Percentiles rank a stretch among this genome's conserved stretches.
phyloP scores from a whole-genome alignment of 768 basidiomycete species.

The Termitomyces bulborhizus region DNA sequence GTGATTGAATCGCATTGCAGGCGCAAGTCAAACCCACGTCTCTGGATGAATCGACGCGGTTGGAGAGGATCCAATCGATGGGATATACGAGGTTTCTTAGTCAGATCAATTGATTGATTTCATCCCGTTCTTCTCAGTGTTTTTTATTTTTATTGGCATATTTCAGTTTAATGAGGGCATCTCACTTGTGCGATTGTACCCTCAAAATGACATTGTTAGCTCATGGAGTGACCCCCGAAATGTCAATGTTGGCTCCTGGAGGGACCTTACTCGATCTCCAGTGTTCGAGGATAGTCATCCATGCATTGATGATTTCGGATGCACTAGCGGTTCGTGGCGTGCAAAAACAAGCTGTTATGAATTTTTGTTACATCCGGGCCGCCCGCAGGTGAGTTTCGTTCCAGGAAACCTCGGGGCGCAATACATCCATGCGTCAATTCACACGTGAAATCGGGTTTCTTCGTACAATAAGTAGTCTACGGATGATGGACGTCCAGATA shows the following conservation, averaged over 20 bases:
- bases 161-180: neutral
- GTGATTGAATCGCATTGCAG: constrained; percentile 22
- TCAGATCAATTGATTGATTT: constrained; percentile 31
- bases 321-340: no score
- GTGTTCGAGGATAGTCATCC: neutral
- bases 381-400: no score
- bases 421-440: no score
- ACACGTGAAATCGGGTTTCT: no score
- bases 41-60: constrained; percentile 51
- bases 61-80: constrained; percentile 59
- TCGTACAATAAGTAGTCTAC: no score
- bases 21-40: constrained; percentile 38
- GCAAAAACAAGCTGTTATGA: no score
- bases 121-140: neutral
- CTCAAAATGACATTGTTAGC: neutral
- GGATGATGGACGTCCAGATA: no score
- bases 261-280: neutral
- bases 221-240: neutral
- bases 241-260: neutral
- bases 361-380: no score
- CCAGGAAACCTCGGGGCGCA: no score
- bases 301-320: no score
- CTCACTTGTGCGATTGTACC: neutral
- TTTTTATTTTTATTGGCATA: neutral
- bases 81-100: constrained; percentile 61